Conservation (phyloP, 768 basidiomycete genomes). For the Tulasnella sp. region DNA sequence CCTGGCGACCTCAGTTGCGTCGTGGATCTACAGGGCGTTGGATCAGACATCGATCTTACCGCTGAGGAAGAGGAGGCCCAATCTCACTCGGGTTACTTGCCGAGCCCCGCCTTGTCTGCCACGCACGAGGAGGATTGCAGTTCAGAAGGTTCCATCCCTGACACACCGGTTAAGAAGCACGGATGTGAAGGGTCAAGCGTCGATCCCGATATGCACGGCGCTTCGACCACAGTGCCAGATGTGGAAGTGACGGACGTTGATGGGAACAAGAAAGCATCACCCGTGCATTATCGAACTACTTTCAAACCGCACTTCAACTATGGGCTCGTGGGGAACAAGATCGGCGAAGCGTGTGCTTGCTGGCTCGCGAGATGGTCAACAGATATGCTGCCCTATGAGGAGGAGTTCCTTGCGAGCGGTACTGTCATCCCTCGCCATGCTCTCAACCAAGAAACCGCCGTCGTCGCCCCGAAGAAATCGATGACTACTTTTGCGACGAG, state of each 20-base stretch:
- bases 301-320: slow-evolving; percentile 44
- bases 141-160: not conserved
- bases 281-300: slow-evolving; percentile 21
- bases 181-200: not conserved
- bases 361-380: slow-evolving; percentile 81
- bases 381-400: slow-evolving; percentile 63
- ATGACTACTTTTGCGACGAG: no score
- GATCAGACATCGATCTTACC: slow-evolving; percentile 6
- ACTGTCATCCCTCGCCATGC: slow-evolving; percentile 6
- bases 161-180: not conserved
- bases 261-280: not conserved
- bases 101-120: no score
- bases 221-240: not conserved
- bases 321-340: slow-evolving; percentile 81
- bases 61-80: not conserved
- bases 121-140: not conserved
- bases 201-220: not conserved
- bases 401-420: slow-evolving; percentile 23
- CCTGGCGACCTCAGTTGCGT: slow-evolving; percentile 31
- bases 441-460: no score
- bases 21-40: slow-evolving; percentile 55
- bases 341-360: slow-evolving; percentile 78
- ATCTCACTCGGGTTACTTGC: not conserved
- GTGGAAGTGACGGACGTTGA: not conserved
- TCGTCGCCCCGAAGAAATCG: no score